Base-by-base conservation (phyloP, 2,329 filamentous ascomycete species). In the Claviceps africana region DNA sequence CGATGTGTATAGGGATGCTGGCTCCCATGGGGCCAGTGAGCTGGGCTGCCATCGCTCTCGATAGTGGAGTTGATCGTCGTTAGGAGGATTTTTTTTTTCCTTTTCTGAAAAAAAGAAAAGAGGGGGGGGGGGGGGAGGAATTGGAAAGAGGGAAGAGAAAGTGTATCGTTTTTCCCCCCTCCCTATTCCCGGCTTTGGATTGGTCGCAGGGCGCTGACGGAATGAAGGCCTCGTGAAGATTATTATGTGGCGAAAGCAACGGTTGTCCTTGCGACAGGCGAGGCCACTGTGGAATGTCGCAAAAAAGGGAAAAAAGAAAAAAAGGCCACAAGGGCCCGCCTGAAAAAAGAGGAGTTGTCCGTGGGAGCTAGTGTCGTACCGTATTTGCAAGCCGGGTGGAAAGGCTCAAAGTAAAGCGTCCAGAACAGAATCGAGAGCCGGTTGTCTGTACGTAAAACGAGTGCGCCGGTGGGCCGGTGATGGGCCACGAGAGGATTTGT, bases 21-120 rank as follows among this genome's bases (percentile, higher is more conserved):
- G 63, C 61, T 56, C 65, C 60, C 59, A 68, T 66, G 53, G 67
- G 61, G 56, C 64, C 62, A 59, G 66, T 67, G 54, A 69, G 54
- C 64, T 69, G 67, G 56, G 67, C 67, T 52, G 67, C 66, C 67
- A 70, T 70, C 58, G 70, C 57, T 57, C 57, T 61, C 51, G 53
- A 25, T 42, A 15, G 28, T 7, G 28, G 25, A 10, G n/a, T 22
- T 31, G 15, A 47, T 37, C 22, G 21, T 37, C 19, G 25, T 13
- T 4, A 15, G 4, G 21, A 25, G 8, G 28, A 15, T 10, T 25
- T n/a, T 39, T 19, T 21, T n/a, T 37, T n/a, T 40, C 42, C 5
- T 30, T 49, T n/a, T 40, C 1, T 7, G 6, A 22, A 21, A 13
- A 10, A 11, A 42, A 42, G 13, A 40, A 10, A 40, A 40, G 8